A percentile compares a stretch with the other conserved stretches of the same genome.
Evolutionary conservation across 345 rosid species (phyloP).

Genomic region (Laguncularia racemosa): DNA sequence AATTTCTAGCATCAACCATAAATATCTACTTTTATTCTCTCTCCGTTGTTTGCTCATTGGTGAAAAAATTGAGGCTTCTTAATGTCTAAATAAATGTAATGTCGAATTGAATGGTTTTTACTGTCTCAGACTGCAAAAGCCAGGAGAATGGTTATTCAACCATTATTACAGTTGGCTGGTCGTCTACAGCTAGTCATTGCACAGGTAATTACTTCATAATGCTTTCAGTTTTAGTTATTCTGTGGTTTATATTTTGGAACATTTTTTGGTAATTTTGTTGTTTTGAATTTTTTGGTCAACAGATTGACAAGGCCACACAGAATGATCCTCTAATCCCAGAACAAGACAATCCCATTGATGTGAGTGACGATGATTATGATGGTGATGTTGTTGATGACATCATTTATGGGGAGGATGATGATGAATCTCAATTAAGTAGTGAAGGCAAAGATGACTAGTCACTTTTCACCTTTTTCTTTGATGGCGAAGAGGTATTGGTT

Average conservation of each 20-base stretch:
- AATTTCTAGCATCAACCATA: too few relatives aligned
- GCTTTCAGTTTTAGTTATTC: constrained; percentile 2
- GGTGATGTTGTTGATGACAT: constrained; percentile 52
- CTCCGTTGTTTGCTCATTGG: not conserved
- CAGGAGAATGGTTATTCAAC: constrained; percentile 53
- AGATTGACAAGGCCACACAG: constrained; percentile 62
- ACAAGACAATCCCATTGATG: constrained; percentile 29
- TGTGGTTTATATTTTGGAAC: not conserved
- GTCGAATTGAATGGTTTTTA: constrained; percentile 1
- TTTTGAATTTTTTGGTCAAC: constrained; percentile 10
- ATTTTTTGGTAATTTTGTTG: too few relatives aligned
- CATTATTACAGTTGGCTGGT: constrained; percentile 71
- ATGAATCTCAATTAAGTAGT: constrained; percentile 69
- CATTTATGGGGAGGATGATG: constrained; percentile 53
- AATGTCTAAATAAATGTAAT: not conserved
- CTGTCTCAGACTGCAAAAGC: constrained; percentile 45
- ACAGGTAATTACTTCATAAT: constrained; percentile 41
- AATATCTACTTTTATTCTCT: too few relatives aligned
- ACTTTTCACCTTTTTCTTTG: not conserved
- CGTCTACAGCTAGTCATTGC: constrained; percentile 72
- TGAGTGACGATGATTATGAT: constrained; percentile 53
- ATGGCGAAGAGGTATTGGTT: too few relatives aligned
- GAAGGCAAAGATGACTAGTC: constrained; percentile 29
- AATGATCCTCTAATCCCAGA: constrained; percentile 20
- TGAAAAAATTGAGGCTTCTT: not conserved